phyloP scores from a whole-genome alignment of 495 filamentous ascomycete genomes.

The Parmelia sp. region DNA sequence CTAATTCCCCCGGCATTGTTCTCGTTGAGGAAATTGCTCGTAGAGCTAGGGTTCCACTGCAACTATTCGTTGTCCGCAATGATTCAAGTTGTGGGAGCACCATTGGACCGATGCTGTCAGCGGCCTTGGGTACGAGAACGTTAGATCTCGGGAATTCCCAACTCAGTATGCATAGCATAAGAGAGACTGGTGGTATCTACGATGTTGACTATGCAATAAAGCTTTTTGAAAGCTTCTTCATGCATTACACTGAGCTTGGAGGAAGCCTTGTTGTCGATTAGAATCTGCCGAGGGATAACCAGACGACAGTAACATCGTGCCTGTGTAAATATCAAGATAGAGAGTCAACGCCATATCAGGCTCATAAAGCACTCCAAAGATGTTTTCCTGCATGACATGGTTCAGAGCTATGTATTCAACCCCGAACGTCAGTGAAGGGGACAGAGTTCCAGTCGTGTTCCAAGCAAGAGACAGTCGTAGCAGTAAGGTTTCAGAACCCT shows the following conservation, averaged over 20 bases:
- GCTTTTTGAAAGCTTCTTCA: constrained; percentile 83
- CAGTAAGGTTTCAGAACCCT: neutral
- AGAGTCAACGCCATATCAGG: neutral
- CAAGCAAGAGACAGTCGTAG: neutral
- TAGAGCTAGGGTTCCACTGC: constrained; percentile 64
- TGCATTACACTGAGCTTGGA: constrained; percentile 72
- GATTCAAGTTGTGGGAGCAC: constrained; percentile 91
- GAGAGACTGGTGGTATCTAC: constrained; percentile 79
- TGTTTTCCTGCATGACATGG: neutral
- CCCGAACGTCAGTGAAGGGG: too few species aligned
- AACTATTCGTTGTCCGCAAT: constrained; percentile 94
- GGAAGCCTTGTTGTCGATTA: constrained; percentile 72
- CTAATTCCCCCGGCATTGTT: constrained; percentile 92
- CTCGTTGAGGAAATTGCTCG: constrained; percentile 81
- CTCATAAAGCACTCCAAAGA: neutral
- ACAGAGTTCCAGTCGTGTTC: neutral
- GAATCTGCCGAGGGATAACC: neutral
- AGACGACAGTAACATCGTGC: neutral
- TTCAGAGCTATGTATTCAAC: too few species aligned
- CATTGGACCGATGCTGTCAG: constrained; percentile 91
- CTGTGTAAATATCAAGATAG: neutral
- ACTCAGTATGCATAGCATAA: constrained; percentile 92
- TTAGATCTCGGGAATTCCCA: constrained; percentile 95
- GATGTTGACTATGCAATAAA: constrained; percentile 85
- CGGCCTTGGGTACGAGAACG: constrained; percentile 76